Base-by-base conservation (phyloP, 2,329 filamentous ascomycete genomes). In the Incumbomyces delicatus region DNA sequence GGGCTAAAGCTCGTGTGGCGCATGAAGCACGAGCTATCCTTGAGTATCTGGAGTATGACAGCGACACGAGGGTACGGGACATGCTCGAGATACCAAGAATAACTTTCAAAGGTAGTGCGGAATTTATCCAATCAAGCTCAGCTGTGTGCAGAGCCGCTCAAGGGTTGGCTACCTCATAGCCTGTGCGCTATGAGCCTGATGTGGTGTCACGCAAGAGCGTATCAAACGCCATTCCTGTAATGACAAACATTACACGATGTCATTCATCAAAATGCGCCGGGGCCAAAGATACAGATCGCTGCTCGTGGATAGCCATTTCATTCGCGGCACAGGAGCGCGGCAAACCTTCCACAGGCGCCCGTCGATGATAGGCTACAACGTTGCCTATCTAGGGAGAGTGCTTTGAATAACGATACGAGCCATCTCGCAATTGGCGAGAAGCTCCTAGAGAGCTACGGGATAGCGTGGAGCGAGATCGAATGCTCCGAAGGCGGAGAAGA, bases 321-420 rank as follows among this genome's bases (percentile, higher is more conserved):
- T 45, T 45, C 12, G 33, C 42, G 38, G 42, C 42, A 45, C 38
- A 45, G 3, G 33, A 45, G 42, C 42, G 42, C 42, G 42, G 42
- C 20, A 45, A 38, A 17, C 12, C 30, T 18, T 22, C 17, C 22
- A 20, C 12, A 6, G 20, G 27, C 6, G 12, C 17, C n/a, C 3
- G 35, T 34, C 35, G 41, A 32, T 44, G 17, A 13, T 40, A 11
- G 13, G 20, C 13, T n/a, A 35, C 16, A 14, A 14, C 10, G 10
- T 10, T 33, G 31, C 31, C n/a, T 7, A 14, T n/a, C n/a, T 27
- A 5, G 22, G 22, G 22, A 27, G 22, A 8, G n/a, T n/a, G n/a
- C n/a, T n/a, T n/a, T n/a, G n/a, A 8, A 27, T 27, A 27, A 27
- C 5, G 22, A 27, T 27, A 27, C 8, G 8, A 5, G 22, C 22